Evolutionary conservation across 176 grass and related monocot genomes (phyloP).

Genomic region (Hsuehochloa calcarea): DNA sequence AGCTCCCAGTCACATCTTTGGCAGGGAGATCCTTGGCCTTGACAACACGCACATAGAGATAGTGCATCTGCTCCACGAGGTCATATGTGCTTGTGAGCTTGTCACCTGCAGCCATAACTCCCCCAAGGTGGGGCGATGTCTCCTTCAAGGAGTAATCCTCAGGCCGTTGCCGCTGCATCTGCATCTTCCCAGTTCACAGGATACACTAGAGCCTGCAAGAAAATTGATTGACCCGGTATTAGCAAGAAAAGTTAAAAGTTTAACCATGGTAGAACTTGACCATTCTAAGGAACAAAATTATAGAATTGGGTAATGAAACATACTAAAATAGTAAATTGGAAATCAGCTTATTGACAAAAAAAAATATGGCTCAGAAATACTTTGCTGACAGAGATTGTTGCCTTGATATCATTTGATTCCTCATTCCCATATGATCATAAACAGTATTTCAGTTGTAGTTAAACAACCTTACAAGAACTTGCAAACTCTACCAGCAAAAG

Average conservation of each 20-base stretch:
- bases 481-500: not conserved
- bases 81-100: slow-evolving; percentile 56
- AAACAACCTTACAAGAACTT: not conserved
- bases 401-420: not conserved
- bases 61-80: slow-evolving; percentile 60
- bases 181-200: slow-evolving; percentile 39
- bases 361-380: not conserved
- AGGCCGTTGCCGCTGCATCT: slow-evolving; percentile 24
- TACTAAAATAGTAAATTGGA: not conserved
- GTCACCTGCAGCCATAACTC: slow-evolving; percentile 47
- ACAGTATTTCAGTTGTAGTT: not conserved
- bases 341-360: not conserved
- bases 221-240: not conserved
- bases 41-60: slow-evolving; percentile 63
- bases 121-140: slow-evolving; percentile 47
- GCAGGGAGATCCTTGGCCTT: slow-evolving; percentile 58
- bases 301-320: not conserved
- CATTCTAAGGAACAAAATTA: not conserved
- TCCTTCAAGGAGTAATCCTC: slow-evolving; percentile 59
- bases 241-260: not conserved
- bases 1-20: slow-evolving; percentile 52
- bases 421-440: not conserved
- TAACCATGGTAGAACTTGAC: not conserved
- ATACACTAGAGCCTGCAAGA: slow-evolving; percentile 5
- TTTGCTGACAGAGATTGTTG: not conserved